Conservation (phyloP, 495 filamentous ascomycete genomes). For the Xylaria telfairii region DNA sequence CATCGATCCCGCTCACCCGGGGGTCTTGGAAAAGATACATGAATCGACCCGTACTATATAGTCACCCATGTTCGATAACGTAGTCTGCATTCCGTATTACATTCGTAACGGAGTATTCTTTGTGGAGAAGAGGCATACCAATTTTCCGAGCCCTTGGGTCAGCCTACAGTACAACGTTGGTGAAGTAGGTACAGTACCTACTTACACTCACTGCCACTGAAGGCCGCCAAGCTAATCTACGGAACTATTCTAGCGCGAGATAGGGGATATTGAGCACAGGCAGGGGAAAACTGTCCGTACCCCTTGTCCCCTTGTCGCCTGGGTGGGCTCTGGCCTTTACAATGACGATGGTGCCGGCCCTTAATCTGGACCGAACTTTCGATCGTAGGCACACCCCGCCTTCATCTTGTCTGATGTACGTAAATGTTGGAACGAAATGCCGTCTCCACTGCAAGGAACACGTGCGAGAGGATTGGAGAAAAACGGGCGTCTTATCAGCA, state of each 20-base stretch:
- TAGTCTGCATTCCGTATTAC: constrained; percentile 16
- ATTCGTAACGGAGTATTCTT: not conserved
- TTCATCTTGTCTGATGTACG: not conserved
- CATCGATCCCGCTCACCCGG: constrained; percentile 4
- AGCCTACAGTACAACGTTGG: constrained; percentile 9
- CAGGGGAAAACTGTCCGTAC: no score
- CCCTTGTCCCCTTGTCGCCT: no score
- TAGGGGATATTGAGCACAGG: not conserved
- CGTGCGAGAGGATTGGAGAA: not conserved
- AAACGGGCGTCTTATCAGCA: not conserved
- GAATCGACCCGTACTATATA: not conserved
- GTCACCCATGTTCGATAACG: not conserved
- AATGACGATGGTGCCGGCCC: constrained; percentile 14
- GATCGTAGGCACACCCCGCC: constrained; percentile 13
- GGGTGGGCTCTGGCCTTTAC: no score
- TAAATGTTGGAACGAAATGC: not conserved
- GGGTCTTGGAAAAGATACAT: not conserved
- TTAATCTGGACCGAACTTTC: not conserved
- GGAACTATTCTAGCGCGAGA: constrained; percentile 16
- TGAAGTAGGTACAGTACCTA: not conserved
- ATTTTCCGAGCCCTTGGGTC: constrained; percentile 11
- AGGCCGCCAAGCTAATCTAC: not conserved
- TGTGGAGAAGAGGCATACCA: constrained; percentile 20
- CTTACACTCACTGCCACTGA: not conserved
- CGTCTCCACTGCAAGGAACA: not conserved